These are phyloP conservation scores for Jatropha podagrica DNA, from an alignment of 441 rosid species.

Conservation along the genomic window DNA sequence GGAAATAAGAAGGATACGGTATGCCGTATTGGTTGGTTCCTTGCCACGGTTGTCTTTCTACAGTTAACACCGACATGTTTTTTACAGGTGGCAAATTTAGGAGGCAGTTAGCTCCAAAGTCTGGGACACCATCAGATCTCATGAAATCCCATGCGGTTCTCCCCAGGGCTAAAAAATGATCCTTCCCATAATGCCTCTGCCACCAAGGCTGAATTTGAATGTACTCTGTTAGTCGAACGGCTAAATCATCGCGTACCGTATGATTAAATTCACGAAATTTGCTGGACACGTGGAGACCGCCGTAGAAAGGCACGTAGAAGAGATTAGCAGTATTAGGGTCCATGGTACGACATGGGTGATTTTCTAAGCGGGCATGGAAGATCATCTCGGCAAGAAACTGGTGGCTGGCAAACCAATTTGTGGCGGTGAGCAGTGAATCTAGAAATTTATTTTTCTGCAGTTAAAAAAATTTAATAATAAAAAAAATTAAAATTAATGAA, in stretches of 20 bases:
- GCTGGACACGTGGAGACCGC: slow-evolving; percentile 57
- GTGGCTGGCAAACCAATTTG: slow-evolving; percentile 48
- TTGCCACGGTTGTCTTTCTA: slow-evolving; percentile 50
- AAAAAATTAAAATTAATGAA: too few species aligned
- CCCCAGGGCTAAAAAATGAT: slow-evolving; percentile 54
- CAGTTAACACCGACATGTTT: slow-evolving; percentile 57
- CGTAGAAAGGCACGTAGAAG: slow-evolving; percentile 58
- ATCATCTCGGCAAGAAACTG: slow-evolving; percentile 62
- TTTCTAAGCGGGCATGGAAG: slow-evolving; percentile 49
- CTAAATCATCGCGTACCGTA: slow-evolving; percentile 42
- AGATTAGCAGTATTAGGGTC: slow-evolving; percentile 41
- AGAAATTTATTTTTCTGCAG: too few species aligned
- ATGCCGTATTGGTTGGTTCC: slow-evolving; percentile 44
- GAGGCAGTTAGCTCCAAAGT: slow-evolving; percentile 52
- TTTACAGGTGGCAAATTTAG: slow-evolving; percentile 39
- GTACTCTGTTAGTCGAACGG: slow-evolving; percentile 32
- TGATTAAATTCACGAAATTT: slow-evolving; percentile 39
- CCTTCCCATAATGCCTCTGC: slow-evolving; percentile 36
- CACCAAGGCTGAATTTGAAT: slow-evolving; percentile 35
- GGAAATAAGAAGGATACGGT: slow-evolving; percentile 61
- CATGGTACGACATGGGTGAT: slow-evolving; percentile 50
- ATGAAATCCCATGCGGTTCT: slow-evolving; percentile 65
- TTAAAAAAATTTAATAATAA: too few species aligned
- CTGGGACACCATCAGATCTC: slow-evolving; percentile 34
- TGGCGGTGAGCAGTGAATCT: too few species aligned